These are phyloP conservation scores for Fusarium cyanostomum DNA, from an alignment of 2,329 filamentous ascomycete species.

Conservation along the genomic window DNA sequence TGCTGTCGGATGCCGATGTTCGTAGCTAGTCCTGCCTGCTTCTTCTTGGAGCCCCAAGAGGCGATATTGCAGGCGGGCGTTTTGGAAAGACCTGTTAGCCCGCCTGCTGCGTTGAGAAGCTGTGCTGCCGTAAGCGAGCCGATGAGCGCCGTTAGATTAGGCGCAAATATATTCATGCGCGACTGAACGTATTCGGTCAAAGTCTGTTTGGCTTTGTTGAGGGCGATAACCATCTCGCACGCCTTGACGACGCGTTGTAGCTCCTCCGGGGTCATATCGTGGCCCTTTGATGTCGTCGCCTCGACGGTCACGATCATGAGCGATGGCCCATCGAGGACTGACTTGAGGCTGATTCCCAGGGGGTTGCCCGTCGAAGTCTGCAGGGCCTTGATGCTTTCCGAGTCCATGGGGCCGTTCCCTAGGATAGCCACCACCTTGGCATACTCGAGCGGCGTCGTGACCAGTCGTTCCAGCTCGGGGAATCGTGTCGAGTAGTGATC, in stretches of 20 bases:
- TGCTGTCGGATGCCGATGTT: slow-evolving; percentile 92
- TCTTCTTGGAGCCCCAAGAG: slow-evolving; percentile 89
- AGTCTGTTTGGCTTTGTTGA: slow-evolving; percentile 86
- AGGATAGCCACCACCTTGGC: slow-evolving; percentile 94
- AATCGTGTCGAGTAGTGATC: slow-evolving; percentile 96
- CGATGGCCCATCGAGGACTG: slow-evolving; percentile 86
- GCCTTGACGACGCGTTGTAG: slow-evolving; percentile 78
- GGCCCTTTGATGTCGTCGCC: slow-evolving; percentile 87
- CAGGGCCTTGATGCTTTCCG: slow-evolving; percentile 80
- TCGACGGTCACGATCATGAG: slow-evolving; percentile 97
- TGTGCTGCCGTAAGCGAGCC: slow-evolving; percentile 94
- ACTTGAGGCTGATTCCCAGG: slow-evolving; percentile 77
- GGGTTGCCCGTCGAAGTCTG: slow-evolving; percentile 82
- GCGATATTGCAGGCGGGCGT: slow-evolving; percentile 93
- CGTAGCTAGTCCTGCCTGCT: slow-evolving; percentile 85
- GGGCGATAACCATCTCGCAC: slow-evolving; percentile 86
- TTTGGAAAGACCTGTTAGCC: slow-evolving; percentile 87
- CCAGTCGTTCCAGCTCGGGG: slow-evolving; percentile 88
- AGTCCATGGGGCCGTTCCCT: slow-evolving; percentile 88
- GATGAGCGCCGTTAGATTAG: slow-evolving; percentile 89
- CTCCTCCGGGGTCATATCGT: slow-evolving; percentile 78
- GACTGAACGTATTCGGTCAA: slow-evolving; percentile 96
- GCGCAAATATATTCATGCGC: slow-evolving; percentile 95
- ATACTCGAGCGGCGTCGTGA: slow-evolving; percentile 93
- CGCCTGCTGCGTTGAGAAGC: slow-evolving; percentile 93